These are phyloP conservation scores for Hortaea sp. DNA, from an alignment of 2,329 filamentous ascomycete species.

Conservation along the genomic window DNA sequence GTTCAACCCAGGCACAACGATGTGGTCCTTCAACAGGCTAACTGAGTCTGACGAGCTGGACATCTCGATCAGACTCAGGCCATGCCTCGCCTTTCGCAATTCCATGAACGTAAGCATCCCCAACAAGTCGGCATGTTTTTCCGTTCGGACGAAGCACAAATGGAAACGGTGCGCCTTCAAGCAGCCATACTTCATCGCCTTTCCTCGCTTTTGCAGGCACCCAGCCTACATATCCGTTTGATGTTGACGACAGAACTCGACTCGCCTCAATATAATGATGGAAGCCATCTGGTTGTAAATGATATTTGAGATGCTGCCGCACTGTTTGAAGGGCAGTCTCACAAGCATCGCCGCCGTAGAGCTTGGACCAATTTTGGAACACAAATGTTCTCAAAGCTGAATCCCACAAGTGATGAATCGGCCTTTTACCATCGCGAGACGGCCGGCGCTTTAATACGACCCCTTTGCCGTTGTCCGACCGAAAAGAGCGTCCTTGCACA, in stretches of 20 bases:
- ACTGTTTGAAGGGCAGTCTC: neutral
- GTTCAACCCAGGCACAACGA: too few relatives aligned
- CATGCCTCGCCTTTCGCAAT: conserved; percentile 2
- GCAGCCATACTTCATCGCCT: neutral
- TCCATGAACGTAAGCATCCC: conserved; percentile 4
- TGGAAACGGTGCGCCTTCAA: conserved; percentile 2
- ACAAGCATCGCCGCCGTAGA: neutral
- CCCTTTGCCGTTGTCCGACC: neutral
- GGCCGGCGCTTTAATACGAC: neutral
- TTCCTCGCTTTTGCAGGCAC: neutral
- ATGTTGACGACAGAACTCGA: neutral
- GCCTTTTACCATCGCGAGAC: neutral
- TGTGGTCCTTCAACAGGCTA: too few relatives aligned
- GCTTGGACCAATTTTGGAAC: neutral
- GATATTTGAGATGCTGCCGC: neutral
- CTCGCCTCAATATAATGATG: neutral
- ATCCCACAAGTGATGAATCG: neutral
- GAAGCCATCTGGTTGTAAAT: neutral
- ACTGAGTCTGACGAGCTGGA: too few relatives aligned
- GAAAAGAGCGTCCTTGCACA: neutral
- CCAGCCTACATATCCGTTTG: conserved; percentile 1
- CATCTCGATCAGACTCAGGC: neutral
- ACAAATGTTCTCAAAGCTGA: neutral
- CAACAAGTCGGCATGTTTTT: neutral
- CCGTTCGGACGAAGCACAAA: neutral